Conservation (phyloP, 768 basidiomycete species). For the Chalciporus pseudorubinellus region DNA sequence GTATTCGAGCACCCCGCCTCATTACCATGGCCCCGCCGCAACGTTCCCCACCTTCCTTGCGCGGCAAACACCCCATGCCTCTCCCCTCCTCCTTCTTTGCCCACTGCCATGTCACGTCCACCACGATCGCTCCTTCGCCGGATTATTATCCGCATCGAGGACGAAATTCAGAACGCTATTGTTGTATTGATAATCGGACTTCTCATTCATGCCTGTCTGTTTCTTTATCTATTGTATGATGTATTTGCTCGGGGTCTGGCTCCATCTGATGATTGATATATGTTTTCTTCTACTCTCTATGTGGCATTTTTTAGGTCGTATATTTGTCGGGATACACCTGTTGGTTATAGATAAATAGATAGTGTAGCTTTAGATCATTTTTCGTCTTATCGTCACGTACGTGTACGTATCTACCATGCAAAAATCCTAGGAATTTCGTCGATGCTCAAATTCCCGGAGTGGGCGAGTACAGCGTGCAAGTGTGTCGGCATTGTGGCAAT, state of each 20-base stretch:
- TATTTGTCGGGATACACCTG: neutral
- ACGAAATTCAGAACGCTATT: slow-evolving; percentile 30
- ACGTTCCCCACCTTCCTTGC: slow-evolving; percentile 3
- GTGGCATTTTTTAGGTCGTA: slow-evolving; percentile 7
- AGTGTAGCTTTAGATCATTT: slow-evolving; percentile 18
- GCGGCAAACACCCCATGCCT: neutral
- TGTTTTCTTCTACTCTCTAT: slow-evolving; percentile 3
- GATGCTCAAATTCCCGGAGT: too few relatives aligned
- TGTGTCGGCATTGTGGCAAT: too few relatives aligned
- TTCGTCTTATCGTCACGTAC: neutral
- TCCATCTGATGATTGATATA: slow-evolving; percentile 26
- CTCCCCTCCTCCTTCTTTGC: neutral
- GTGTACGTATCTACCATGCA: neutral
- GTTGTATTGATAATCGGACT: slow-evolving; percentile 25
- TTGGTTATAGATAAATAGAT: neutral
- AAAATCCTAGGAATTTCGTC: too few relatives aligned
- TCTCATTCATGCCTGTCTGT: slow-evolving; percentile 27
- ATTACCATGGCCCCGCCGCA: slow-evolving; percentile 18
- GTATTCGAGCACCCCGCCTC: slow-evolving; percentile 21
- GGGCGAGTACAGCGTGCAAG: too few relatives aligned
- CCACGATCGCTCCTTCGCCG: slow-evolving; percentile 12
- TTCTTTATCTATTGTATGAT: slow-evolving; percentile 29
- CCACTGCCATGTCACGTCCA: neutral
- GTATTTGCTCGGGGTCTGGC: slow-evolving; percentile 25
- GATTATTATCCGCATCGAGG: slow-evolving; percentile 19